Conservation (phyloP, 2,329 filamentous ascomycete genomes). For the Fusarium compactum region DNA sequence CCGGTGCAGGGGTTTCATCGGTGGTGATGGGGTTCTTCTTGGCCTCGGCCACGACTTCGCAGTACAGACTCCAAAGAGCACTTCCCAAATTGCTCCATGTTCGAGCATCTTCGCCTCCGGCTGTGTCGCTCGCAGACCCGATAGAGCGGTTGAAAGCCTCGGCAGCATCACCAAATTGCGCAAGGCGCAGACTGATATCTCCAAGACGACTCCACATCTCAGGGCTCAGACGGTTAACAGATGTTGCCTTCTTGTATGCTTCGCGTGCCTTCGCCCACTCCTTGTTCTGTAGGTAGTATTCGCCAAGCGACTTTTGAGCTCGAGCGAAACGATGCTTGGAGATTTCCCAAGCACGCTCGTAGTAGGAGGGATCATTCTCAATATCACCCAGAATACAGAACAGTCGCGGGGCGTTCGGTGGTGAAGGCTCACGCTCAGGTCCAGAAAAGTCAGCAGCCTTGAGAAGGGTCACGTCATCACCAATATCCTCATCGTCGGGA, state of each 20-base stretch:
- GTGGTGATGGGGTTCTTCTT: constrained; percentile 45
- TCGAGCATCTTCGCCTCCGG: constrained; percentile 89
- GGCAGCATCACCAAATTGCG: constrained; percentile 80
- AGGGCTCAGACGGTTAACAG: constrained; percentile 83
- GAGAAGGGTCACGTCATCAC: constrained; percentile 66
- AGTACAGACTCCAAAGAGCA: constrained; percentile 78
- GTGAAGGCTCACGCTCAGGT: constrained; percentile 74
- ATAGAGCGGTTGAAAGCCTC: constrained; percentile 88
- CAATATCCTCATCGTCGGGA: constrained; percentile 64
- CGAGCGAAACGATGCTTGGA: constrained; percentile 85
- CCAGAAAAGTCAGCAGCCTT: constrained; percentile 68
- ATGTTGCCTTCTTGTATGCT: constrained; percentile 82
- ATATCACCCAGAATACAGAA: constrained; percentile 96
- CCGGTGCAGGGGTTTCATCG: constrained; percentile 35
- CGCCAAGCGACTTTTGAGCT: constrained; percentile 87
- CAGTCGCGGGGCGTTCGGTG: constrained; percentile 85
- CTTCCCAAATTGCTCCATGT: constrained; percentile 96
- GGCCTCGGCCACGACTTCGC: constrained; percentile 60
- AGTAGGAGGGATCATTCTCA: constrained; percentile 78
- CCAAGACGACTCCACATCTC: constrained; percentile 91
- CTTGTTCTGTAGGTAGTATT: constrained; percentile 76
- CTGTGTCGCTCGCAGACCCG: constrained; percentile 65
- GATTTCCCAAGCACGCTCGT: constrained; percentile 88
- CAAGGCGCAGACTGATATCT: constrained; percentile 84
- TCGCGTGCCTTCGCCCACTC: constrained; percentile 77